These are phyloP conservation scores for Arabidopsis suecica DNA, from an alignment of 345 rosid species.

Conservation along the genomic window DNA sequence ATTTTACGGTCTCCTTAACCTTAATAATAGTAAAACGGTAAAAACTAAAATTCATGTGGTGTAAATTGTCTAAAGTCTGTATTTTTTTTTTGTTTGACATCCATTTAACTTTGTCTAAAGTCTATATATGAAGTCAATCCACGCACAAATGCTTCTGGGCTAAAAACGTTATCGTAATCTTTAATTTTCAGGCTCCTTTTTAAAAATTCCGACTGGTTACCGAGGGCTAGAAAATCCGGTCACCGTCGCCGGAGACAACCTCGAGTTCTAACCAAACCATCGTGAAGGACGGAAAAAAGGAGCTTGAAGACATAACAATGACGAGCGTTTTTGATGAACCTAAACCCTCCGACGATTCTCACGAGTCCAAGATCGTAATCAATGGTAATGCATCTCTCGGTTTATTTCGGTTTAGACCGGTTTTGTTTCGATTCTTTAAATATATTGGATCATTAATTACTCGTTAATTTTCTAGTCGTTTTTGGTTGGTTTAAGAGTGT, in stretches of 20 bases:
- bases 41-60: conserved; percentile 11
- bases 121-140: conserved; percentile 14
- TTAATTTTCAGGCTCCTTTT: conserved; percentile 30
- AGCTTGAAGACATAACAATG: conserved; percentile 35
- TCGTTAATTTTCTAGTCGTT: neutral
- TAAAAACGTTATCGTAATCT: conserved; percentile 33
- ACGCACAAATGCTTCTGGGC: conserved; percentile 24
- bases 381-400: conserved; percentile 25
- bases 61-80: neutral
- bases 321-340: conserved; percentile 40
- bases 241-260: conserved; percentile 41
- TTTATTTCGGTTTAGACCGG: conserved; percentile 14
- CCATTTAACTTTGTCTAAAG: neutral
- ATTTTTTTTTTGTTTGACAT: too few relatives aligned
- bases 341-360: conserved; percentile 28
- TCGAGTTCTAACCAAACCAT: conserved; percentile 11
- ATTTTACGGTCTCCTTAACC: neutral
- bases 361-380: conserved; percentile 42
- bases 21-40: conserved; percentile 37
- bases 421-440: neutral
- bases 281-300: conserved; percentile 42
- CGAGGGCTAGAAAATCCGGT: conserved; percentile 35
- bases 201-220: conserved; percentile 24
- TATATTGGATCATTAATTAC: neutral
- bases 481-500: neutral